Conservation (phyloP, 495 filamentous ascomycete genomes). For the Pyrenula massariospora region DNA sequence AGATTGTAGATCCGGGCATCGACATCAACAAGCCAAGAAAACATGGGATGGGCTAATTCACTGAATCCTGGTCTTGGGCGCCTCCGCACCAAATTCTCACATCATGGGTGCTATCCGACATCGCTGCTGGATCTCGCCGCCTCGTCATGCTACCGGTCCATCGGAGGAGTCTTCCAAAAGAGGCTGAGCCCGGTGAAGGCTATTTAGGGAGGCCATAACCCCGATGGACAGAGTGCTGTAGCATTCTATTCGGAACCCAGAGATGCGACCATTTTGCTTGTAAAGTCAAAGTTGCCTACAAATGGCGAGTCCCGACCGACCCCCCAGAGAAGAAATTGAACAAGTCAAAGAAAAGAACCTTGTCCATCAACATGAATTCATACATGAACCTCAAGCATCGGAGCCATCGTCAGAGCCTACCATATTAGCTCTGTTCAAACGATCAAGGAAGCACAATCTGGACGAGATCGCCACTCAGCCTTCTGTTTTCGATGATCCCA, state of each 20-base stretch:
- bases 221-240: not conserved
- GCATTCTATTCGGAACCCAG: not conserved
- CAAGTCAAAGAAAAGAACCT: not conserved
- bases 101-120: not conserved
- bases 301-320: not conserved
- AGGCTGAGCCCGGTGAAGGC: not conserved
- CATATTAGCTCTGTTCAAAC: conserved; percentile 5
- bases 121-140: not conserved
- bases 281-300: not conserved
- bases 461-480: conserved; percentile 42
- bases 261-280: not conserved
- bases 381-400: not conserved
- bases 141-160: not conserved
- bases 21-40: not conserved
- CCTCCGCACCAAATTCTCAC: not conserved
- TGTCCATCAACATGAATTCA: not conserved
- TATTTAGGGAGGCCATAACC: not conserved
- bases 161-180: not conserved
- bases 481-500: conserved; percentile 34
- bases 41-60: not conserved
- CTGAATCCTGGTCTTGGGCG: not conserved
- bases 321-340: not conserved
- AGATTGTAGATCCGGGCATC: not conserved
- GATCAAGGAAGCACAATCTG: conserved; percentile 16
- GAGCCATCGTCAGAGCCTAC: not conserved